Base-by-base conservation (phyloP, 2,329 filamentous ascomycete species). In the Colletotrichum sp. region DNA sequence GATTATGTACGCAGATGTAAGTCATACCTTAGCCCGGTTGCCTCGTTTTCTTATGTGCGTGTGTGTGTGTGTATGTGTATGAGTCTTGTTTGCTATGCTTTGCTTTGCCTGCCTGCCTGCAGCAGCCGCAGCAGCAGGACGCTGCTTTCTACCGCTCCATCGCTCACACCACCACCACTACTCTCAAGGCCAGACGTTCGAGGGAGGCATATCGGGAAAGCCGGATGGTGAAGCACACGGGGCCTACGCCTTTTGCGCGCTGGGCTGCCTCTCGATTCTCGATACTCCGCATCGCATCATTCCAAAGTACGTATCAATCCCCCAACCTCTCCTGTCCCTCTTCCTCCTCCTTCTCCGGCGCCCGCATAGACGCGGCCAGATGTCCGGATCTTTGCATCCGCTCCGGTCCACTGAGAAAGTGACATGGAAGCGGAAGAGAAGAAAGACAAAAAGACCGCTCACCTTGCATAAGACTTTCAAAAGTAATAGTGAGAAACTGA, bases 191-290 rank as follows among this genome's bases (percentile, higher is more conserved):
- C 96, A 98, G 89, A 98, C 95, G 13, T 98, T 94, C 84, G 97
- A 99, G 87, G 97, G 97, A 78, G 97, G 97, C 65, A 96, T 99
- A 79, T 96, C 95, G 78, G 94, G 92, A 72, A 93, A 94, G 78
- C 97, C 96, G 68, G 94, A 93, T 75, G 93, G 94, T 78, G 97
- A 99, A 89, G 97, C 96, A 71, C 97, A 99, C 86, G 97, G 97
- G 77, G 97, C 95, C 78, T 99, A 98, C 86, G 95, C 96, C 30
- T 98, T 98, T 85, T 98, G 96, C 85, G 96, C 95, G 72, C 87
- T 99, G 75, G 97, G 94, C 71, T 98, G 95, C 85, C 90, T 99
- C 71, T 94, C 95, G 81, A 95, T 98, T 78, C 87, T 98, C 64
- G 96, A 95, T 81, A 89, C 93, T 72, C 96, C 97, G 72, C 90